Base-by-base conservation (phyloP, 2,329 filamentous ascomycete genomes). In the Corynespora cassiicola region DNA sequence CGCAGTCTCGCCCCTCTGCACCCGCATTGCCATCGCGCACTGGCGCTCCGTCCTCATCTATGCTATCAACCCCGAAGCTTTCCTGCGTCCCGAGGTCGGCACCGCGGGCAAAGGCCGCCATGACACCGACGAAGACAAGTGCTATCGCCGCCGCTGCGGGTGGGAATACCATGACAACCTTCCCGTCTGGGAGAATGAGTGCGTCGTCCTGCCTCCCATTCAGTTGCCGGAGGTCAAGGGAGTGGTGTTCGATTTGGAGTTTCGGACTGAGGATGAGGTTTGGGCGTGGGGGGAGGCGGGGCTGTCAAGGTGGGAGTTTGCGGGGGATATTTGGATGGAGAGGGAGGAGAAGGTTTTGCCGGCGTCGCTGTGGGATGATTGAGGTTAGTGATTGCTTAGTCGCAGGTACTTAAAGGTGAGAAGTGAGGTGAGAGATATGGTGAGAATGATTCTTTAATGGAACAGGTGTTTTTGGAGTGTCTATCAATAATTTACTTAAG, bases 11-110 rank as follows among this genome's bases (percentile, higher is more conserved):
- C 47, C 45, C 8, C 10, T 23, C 6, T 14, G 35, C 11, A 16
- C 35, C n/a, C 54, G 53, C 28, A 57, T 60, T 27, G 56, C 56
- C 19, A 45, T 60, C 15, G 45, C 54, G 4, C 40, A 35, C 5
- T 58, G 56, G 54, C 44, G 45, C n/a, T 50, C 47, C 5, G 44
- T 60, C 15, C 37, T 42, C n/a, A 31, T 60, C 7, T 60, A 49
- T 36, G 20, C 43, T 6, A 2, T 60, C 4, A 36, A 57, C 22
- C 53, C 54, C 0, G 9, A 31, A 7, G 56, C 53, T 3, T 58
- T 60, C 31, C 42, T 58, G 5, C 39, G 54, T 17, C 51, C 41
- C 3, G 33, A 35, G 4, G 42, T 31, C 25, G 31, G 20, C 6
- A 8, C 4, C 1, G 28, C n/a, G 27, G 4, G 14, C 10, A 27